phyloP scores from a whole-genome alignment of 164 flowering plant species.

The Aristolochia californica region DNA sequence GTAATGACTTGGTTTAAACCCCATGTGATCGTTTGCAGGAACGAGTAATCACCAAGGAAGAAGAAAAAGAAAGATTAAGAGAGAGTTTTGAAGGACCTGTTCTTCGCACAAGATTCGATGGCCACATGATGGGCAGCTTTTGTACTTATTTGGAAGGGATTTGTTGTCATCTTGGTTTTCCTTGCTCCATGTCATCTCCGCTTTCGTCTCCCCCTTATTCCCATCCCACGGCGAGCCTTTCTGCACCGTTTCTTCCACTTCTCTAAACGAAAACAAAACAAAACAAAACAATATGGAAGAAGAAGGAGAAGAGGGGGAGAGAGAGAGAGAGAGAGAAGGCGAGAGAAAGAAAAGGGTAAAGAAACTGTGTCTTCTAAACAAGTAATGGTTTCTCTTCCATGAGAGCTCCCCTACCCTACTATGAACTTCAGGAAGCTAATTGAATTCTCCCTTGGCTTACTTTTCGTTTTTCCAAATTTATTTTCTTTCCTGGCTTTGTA shows the following conservation, averaged over 20 bases:
- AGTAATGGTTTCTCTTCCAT: neutral
- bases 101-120: slow-evolving; percentile 39
- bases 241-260: slow-evolving; percentile 9
- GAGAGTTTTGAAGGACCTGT: slow-evolving; percentile 30
- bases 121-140: slow-evolving; percentile 71
- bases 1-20: neutral
- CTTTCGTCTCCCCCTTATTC: slow-evolving; percentile 13
- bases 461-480: too few species aligned
- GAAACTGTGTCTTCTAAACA: slow-evolving; percentile 12
- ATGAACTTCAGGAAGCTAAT: slow-evolving; percentile 17
- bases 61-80: neutral
- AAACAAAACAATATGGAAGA: too few species aligned
- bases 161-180: slow-evolving; percentile 19
- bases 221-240: slow-evolving; percentile 21
- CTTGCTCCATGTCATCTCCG: slow-evolving; percentile 62
- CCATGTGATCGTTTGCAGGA: too few species aligned
- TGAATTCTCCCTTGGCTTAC: slow-evolving; percentile 12
- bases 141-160: slow-evolving; percentile 11
- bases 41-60: too few species aligned
- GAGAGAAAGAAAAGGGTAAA: slow-evolving; percentile 7
- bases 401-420: slow-evolving; percentile 3
- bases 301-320: too few species aligned
- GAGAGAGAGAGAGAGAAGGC: slow-evolving; percentile 3
- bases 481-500: neutral
- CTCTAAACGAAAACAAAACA: neutral